Base-by-base conservation (phyloP, 176 grass and related monocot genomes). In the Avena sativa region DNA sequence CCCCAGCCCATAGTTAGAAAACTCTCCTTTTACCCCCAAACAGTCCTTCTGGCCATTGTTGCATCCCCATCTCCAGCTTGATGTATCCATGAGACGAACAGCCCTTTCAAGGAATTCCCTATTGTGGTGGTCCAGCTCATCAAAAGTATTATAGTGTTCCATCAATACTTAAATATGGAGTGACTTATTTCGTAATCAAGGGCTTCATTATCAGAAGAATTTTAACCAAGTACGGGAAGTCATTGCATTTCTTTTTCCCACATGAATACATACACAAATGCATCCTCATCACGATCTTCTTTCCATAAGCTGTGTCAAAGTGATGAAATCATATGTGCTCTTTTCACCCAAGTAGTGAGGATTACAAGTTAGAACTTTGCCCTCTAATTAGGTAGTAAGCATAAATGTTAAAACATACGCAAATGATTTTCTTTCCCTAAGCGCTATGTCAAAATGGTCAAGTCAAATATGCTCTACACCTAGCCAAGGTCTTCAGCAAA, bases 221-320 rank as follows among this genome's bases (percentile, higher is more conserved):
- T 77, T 67, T 12, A 53, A 50, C 48, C 64, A 68, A 34, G 8
- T 26, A 13, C 21, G 12, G 80, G 48, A 70, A 52, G 28, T 60
- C 53, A 60, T 59, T 74, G 68, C 14, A 73, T 47, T 83, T 83
- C 53, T 60, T 59, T 74, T 47, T 44, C 13, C 19, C 69, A 72
- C 69, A 74, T 3, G 13, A 26, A 51, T 26, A 74, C 26, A 15
- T 16, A 67, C 12, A 74, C 46, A 28, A 51, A 74, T 74, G 71
- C 21, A 74, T 51, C 71, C n/a, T 74, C 21, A 15, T 26, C 11
- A 51, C 25, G 21, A 26, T 74, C 15, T 74, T 75, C 48, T 30
- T 75, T 75, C 72, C 46, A 14, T 52, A 75, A 52, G 47, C 11
- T 16, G 17, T 75, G 14, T 28, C 23, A 51, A 52, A 51, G 47